These are phyloP conservation scores for Lipomyces sp. DNA, from an alignment of 805 yeast genomes.

Conservation along the genomic window DNA sequence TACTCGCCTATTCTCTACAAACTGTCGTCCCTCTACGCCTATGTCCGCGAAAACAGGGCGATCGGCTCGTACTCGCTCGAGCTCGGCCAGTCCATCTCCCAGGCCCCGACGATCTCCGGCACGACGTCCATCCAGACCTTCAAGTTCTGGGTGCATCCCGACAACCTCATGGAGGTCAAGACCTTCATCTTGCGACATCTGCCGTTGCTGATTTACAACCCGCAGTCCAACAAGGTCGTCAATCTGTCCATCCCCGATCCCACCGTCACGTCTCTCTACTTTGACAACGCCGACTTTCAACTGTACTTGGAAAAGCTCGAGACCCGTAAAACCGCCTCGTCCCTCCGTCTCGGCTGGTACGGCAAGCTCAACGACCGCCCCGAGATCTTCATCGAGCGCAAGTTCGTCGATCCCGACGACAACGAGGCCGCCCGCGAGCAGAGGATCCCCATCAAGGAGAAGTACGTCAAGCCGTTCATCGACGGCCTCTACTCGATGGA, in stretches of 20 bases:
- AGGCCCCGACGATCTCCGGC: conserved; percentile 12
- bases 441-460: conserved; percentile 70
- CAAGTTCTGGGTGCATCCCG: conserved; percentile 90
- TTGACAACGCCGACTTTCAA: conserved; percentile 80
- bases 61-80: background rate
- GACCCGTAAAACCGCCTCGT: conserved; percentile 47
- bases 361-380: conserved; percentile 76
- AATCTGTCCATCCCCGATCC: conserved; percentile 54
- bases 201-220: conserved; percentile 80
- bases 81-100: conserved; percentile 25
- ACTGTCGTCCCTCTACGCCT: conserved; percentile 70
- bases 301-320: conserved; percentile 79
- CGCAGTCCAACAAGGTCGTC: conserved; percentile 44
- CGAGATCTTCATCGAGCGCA: conserved; percentile 77
- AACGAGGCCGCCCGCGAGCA: conserved; percentile 43
- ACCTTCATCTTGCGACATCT: conserved; percentile 90
- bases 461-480: conserved; percentile 72
- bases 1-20: conserved; percentile 86
- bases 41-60: conserved; percentile 67
- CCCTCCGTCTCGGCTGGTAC: conserved; percentile 85
- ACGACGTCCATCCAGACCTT: conserved; percentile 37
- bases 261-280: conserved; percentile 77
- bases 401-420: conserved; percentile 48
- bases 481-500: conserved; percentile 50
- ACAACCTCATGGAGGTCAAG: conserved; percentile 93